Evolutionary conservation across 1,284 basidiomycete species (phyloP).

Genomic region (Sporisorium iseilematis-ciliati): DNA sequence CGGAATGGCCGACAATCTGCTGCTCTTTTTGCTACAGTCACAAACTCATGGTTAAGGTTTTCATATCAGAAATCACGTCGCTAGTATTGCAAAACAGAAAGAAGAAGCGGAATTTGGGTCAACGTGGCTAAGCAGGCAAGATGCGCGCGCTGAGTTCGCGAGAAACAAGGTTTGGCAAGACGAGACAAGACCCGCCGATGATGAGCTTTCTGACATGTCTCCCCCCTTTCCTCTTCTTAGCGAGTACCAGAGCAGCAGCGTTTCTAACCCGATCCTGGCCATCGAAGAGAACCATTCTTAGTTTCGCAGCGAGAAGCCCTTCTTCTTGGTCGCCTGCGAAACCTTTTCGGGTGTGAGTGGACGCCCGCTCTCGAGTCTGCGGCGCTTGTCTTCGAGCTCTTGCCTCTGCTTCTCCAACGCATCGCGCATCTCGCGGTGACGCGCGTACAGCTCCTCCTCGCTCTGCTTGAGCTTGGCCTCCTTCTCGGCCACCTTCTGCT

Average conservation of each 20-base stretch:
- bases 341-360: conserved; percentile 85
- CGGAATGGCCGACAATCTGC: conserved; percentile 5
- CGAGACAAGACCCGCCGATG: not conserved
- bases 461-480: conserved; percentile 70
- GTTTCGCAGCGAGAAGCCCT: conserved; percentile 63
- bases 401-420: conserved; percentile 90
- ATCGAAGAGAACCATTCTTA: conserved; percentile 12
- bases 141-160: not conserved
- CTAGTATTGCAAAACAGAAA: conserved; percentile 28
- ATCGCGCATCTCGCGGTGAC: conserved; percentile 69
- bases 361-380: conserved; percentile 84
- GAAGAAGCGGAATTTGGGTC: not conserved
- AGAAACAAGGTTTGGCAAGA: not conserved
- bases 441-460: conserved; percentile 69
- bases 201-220: conserved; percentile 17
- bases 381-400: conserved; percentile 97
- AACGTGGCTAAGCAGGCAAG: not conserved
- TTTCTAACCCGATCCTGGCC: too few species aligned
- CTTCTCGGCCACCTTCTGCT: conserved; percentile 69
- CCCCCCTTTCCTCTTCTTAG: not conserved
- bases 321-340: conserved; percentile 62
- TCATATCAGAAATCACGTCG: conserved; percentile 13
- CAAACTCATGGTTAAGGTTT: conserved; percentile 17
- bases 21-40: not conserved
- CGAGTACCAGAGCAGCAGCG: not conserved